A percentile compares a stretch with the other conserved stretches of the same genome.
phyloP scores from a whole-genome alignment of 2,329 filamentous ascomycete genomes.

The Ophiostoma quercus region DNA sequence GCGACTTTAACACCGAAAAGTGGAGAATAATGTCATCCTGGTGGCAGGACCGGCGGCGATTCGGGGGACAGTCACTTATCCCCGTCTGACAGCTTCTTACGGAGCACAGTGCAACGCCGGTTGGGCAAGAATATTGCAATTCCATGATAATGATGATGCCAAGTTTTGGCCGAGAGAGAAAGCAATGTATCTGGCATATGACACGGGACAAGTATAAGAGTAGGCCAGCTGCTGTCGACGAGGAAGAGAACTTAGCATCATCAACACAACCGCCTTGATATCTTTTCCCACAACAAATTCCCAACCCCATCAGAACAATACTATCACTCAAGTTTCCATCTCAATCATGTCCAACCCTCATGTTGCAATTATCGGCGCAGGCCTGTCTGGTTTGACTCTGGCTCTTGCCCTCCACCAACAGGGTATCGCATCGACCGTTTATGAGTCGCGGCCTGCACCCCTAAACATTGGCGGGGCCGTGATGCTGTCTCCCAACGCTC shows the following conservation, averaged over 20 bases:
- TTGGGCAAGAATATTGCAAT: not conserved
- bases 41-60: not conserved
- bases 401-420: conserved; percentile 50
- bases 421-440: conserved; percentile 46
- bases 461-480: not conserved
- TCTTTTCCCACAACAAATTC: not conserved
- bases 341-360: not conserved
- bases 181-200: not conserved
- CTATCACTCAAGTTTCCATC: not conserved
- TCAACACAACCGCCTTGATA: not conserved
- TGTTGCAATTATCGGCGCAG: conserved; percentile 24
- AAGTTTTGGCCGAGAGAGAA: not conserved
- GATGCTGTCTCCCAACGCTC: not conserved
- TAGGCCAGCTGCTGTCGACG: not conserved
- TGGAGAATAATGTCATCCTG: not conserved
- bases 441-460: conserved; percentile 36
- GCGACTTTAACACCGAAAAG: not conserved
- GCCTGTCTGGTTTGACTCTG: conserved; percentile 44
- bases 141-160: not conserved
- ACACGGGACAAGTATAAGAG: not conserved
- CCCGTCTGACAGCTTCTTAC: not conserved
- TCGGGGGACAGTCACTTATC: not conserved
- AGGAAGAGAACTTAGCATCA: not conserved
- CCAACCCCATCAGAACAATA: no score
- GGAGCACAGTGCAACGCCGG: not conserved